A percentile compares a stretch with the other conserved stretches of the same genome.
Evolutionary conservation across 2,329 filamentous ascomycete species (phyloP).

Genomic region (Trichoderma sp.): DNA sequence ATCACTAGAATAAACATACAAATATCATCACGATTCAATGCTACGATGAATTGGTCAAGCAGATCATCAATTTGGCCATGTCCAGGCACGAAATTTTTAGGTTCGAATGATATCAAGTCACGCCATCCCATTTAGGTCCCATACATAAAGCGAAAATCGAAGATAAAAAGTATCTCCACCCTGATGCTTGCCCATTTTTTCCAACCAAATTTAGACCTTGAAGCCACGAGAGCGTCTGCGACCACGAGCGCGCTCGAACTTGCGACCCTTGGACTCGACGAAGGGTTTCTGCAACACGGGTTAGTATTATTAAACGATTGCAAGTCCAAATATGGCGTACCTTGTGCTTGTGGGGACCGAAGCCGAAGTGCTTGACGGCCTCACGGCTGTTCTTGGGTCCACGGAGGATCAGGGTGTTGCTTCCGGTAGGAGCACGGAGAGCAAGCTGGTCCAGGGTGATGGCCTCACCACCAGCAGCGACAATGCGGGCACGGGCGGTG

Average conservation of each 20-base stretch:
- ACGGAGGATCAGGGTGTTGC: constrained; percentile 95
- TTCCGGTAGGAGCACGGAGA: constrained; percentile 88
- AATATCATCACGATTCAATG: constrained; percentile 22
- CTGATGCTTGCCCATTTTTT: constrained; percentile 23
- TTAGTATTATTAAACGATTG: not conserved
- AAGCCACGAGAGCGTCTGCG: constrained; percentile 98
- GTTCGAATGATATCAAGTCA: constrained; percentile 44
- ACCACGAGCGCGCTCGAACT: constrained; percentile 99
- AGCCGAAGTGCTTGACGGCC: constrained; percentile 98
- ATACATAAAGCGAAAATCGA: constrained; percentile 33
- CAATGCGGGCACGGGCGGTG: constrained; percentile 89
- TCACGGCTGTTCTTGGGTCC: constrained; percentile 98
- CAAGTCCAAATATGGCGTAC: constrained; percentile 44
- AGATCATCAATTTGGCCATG: constrained; percentile 17
- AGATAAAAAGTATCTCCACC: constrained; percentile 29
- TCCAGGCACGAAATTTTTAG: constrained; percentile 28
- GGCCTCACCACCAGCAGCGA: constrained; percentile 89
- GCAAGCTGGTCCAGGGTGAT: constrained; percentile 97
- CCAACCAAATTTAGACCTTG: constrained; percentile 80
- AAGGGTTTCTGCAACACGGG: constrained; percentile 73
- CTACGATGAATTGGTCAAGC: constrained; percentile 13
- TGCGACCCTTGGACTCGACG: constrained; percentile 97
- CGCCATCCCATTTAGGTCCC: constrained; percentile 45
- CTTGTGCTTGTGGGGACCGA: constrained; percentile 98
- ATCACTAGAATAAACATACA: not conserved